Evolutionary conservation across 306 rosid genomes (phyloP).

Genomic region (Gleditsia sinensis): DNA sequence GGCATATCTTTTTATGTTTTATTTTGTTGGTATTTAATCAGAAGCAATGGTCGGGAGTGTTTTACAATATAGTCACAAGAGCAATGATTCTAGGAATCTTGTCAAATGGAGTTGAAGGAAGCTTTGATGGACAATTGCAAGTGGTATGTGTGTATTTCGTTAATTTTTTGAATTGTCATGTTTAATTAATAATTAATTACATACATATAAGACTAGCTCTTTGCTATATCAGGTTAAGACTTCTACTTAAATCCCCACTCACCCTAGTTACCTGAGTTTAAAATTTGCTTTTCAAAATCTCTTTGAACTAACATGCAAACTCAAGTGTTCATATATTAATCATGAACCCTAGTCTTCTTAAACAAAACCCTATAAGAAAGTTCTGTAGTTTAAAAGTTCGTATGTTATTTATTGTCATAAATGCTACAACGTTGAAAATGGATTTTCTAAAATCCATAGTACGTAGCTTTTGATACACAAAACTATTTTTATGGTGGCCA

Average conservation of each 20-base stretch:
- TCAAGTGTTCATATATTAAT: not conserved
- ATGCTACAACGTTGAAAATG: not conserved
- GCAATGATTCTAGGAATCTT: constrained; percentile 39
- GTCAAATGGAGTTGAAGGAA: constrained; percentile 39
- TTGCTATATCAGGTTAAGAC: too few relatives aligned
- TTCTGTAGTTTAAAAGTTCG: too few relatives aligned
- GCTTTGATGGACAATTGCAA: constrained; percentile 49
- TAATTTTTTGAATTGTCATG: too few relatives aligned
- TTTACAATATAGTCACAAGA: constrained; percentile 51
- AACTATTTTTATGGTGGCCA: too few relatives aligned
- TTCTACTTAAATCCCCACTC: too few relatives aligned
- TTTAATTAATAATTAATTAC: too few relatives aligned
- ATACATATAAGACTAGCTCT: too few relatives aligned
- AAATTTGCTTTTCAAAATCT: not conserved
- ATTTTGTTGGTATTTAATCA: constrained; percentile 16
- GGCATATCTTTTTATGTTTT: not conserved
- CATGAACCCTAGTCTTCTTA: too few relatives aligned
- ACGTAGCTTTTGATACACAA: too few relatives aligned
- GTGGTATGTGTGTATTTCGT: constrained; percentile 45
- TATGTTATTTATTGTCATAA: not conserved
- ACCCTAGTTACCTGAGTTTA: too few relatives aligned
- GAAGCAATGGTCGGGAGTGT: constrained; percentile 50
- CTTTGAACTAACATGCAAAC: not conserved
- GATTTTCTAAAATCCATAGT: too few relatives aligned
- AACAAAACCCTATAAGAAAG: too few relatives aligned